phyloP scores from a whole-genome alignment of 768 basidiomycete species.

The Stropharia rugosoannulata region DNA sequence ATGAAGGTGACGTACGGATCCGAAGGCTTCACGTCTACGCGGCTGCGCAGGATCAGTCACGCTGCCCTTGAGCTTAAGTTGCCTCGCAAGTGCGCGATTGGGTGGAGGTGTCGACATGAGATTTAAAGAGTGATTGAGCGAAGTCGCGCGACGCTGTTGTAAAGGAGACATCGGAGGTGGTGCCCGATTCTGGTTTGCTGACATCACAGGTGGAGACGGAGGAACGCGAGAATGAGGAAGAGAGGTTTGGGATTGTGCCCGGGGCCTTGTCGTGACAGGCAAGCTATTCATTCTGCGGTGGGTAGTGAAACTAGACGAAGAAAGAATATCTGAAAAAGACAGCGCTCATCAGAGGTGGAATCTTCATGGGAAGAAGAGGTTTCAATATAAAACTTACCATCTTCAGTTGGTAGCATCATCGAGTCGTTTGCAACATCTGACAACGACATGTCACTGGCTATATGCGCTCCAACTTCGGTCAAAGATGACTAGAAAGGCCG shows the following conservation, averaged over 20 bases:
- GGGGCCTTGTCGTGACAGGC: conserved; percentile 47
- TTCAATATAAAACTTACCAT: conserved; percentile 33
- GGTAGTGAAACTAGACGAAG: conserved; percentile 47
- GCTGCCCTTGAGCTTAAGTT: conserved; percentile 67
- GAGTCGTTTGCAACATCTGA: conserved; percentile 50
- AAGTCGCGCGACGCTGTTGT: conserved; percentile 28
- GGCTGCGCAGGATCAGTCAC: conserved; percentile 69
- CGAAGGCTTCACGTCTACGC: conserved; percentile 44
- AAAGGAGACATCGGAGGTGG: conserved; percentile 32
- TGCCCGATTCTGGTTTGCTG: conserved; percentile 25
- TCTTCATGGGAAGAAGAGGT: neutral
- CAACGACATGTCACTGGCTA: conserved; percentile 50
- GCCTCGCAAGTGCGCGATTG: conserved; percentile 50
- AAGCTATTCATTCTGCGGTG: conserved; percentile 27
- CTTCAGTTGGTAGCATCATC: conserved; percentile 44
- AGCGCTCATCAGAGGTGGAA: conserved; percentile 11
- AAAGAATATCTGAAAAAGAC: conserved; percentile 45
- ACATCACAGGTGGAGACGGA: conserved; percentile 35
- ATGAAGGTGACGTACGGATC: conserved; percentile 27
- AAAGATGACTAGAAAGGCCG: conserved; percentile 6
- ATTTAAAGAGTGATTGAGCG: conserved; percentile 32
- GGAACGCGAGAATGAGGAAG: conserved; percentile 29
- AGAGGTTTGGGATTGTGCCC: conserved; percentile 57
- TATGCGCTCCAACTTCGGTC: conserved; percentile 38
- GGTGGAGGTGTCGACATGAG: conserved; percentile 67